Base-by-base conservation (phyloP, 2,329 filamentous ascomycete species). In the Coleophoma crateriformis region DNA sequence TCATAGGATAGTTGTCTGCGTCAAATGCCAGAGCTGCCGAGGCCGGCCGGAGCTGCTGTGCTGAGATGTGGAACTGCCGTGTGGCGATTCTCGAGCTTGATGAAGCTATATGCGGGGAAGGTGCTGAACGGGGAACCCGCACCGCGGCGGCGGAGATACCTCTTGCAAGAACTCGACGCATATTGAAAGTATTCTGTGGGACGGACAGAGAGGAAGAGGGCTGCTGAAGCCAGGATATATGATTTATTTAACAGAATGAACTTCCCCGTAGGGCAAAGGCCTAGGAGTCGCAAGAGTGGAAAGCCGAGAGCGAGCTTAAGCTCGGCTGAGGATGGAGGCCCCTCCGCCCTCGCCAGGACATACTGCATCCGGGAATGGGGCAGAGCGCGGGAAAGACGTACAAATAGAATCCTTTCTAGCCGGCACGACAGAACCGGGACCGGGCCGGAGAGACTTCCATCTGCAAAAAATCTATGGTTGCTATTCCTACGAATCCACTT, bases 1-100 rank as follows among this genome's bases (percentile, higher is more conserved):
- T 82, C 48, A 75, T 85, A 22, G 85, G 87, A 68, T 85, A 92
- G 65, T 70, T 77, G 43, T 76, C 76, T 11, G 79, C 71, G 17
- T 76, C 79, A 49, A 76, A 80, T 40, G 75, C 72, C 47, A 82
- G 69, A n/a, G 74, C 73, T 43, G 71, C 71, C 15, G 14, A n/a
- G 51, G 74, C 71, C 27, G 78, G 72, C 58, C 72, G 73, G 42
- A 82, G 71, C 57, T 81, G 76, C 59, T 72, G 72, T 11, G 75
- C 73, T 33, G 80, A 81, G 57, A 76, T 78, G 59, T 82, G 77
- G 56, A 85, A 67, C 62, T 79, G 73, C 61, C 79, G 71, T 47
- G 71, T 67, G 51, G 77, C 74, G 22, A 55, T 58, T 50, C 63
- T 61, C 17, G 60, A 61, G 33, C 46, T 50, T 22, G 58, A 47